Evolutionary conservation across 148 eudicot species (phyloP).

Genomic region (Gaultheria prostrata): DNA sequence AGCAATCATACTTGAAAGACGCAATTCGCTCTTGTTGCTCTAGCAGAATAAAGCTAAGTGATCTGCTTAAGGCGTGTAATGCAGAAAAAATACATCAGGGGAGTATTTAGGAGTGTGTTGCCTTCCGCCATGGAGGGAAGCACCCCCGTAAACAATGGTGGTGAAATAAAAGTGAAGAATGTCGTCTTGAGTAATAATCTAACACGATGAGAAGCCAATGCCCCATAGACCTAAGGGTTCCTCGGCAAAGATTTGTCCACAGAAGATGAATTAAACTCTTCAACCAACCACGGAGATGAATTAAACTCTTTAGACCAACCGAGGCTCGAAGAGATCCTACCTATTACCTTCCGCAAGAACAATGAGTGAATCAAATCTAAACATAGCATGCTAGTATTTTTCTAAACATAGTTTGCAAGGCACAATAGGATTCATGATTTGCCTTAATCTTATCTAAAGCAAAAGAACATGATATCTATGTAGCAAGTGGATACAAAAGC

Average conservation of each 20-base stretch:
- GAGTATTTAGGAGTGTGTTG: too few relatives aligned
- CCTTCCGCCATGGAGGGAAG: too few relatives aligned
- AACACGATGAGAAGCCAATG: neutral
- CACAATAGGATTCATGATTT: neutral
- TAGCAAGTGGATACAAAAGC: slow-evolving; percentile 1
- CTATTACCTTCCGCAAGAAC: neutral
- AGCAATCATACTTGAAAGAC: too few relatives aligned
- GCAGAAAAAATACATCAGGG: neutral
- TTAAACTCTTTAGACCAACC: too few relatives aligned
- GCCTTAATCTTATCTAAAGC: neutral
- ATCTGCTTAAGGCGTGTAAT: neutral
- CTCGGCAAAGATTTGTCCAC: neutral
- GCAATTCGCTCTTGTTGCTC: too few relatives aligned
- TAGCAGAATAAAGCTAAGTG: neutral
- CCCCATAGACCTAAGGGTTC: neutral
- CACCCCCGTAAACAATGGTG: too few relatives aligned
- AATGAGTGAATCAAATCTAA: neutral
- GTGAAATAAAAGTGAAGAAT: neutral
- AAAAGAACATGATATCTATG: neutral
- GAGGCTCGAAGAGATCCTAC: neutral
- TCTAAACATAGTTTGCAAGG: neutral
- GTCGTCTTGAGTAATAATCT: neutral
- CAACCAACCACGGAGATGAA: too few relatives aligned
- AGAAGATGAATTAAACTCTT: neutral
- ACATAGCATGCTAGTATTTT: too few relatives aligned